phyloP scores from a whole-genome alignment of 768 basidiomycete species.

The Calocybe cyanea region DNA sequence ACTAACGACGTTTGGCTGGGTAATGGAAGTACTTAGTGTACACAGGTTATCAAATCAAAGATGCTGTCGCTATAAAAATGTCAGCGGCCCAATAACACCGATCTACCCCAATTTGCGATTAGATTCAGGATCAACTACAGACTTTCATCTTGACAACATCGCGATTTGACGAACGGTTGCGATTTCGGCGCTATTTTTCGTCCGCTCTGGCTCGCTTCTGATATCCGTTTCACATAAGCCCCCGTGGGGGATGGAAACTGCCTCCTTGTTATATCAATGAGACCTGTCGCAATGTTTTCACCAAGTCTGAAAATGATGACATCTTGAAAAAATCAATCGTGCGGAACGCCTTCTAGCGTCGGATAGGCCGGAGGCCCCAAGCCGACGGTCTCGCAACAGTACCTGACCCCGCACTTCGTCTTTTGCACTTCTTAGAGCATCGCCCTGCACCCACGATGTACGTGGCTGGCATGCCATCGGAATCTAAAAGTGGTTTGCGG shows the following conservation, averaged over 20 bases:
- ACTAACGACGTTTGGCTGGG: conserved; percentile 25
- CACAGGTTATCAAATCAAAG: conserved; percentile 11
- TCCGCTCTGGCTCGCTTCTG: background rate
- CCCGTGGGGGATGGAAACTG: conserved; percentile 7
- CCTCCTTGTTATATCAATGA: too few species aligned
- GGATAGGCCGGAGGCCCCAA: too few species aligned
- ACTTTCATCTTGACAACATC: conserved; percentile 5
- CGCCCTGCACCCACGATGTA: too few species aligned
- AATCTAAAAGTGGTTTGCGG: too few species aligned
- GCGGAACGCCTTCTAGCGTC: too few species aligned
- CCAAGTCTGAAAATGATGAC: too few species aligned
- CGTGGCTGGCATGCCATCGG: too few species aligned
- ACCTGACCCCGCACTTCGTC: too few species aligned
- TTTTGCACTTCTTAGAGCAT: too few species aligned
- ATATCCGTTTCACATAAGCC: background rate
- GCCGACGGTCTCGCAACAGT: too few species aligned
- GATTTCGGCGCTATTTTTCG: background rate
- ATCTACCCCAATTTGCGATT: background rate
- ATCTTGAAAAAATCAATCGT: too few species aligned
- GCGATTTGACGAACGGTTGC: background rate
- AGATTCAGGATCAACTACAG: background rate
- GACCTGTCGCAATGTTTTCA: too few species aligned
- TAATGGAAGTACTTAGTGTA: conserved; percentile 8
- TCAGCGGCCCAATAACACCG: background rate
- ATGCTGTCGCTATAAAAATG: conserved; percentile 2